Evolutionary conservation across 1,284 basidiomycete genomes (phyloP).

Genomic region (Cryptococcus jaspeensis): DNA sequence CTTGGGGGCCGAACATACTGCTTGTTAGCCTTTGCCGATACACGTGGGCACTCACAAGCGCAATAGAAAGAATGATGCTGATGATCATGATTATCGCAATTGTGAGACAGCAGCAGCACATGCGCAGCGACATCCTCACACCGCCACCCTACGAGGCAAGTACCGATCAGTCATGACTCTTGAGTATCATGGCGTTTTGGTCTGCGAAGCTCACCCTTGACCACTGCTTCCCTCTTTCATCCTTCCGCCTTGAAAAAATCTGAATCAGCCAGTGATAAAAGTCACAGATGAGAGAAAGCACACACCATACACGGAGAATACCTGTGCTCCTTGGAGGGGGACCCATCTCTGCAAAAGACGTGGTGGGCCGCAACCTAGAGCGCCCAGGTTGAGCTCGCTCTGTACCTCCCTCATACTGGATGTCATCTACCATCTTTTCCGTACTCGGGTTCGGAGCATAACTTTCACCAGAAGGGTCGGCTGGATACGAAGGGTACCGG

Average conservation of each 20-base stretch:
- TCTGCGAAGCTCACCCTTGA: constrained; percentile 34
- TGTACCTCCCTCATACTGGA: constrained; percentile 15
- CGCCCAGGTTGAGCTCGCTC: constrained; percentile 38
- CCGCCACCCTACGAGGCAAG: constrained; percentile 41
- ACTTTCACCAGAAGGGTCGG: constrained; percentile 15
- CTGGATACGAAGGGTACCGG: constrained; percentile 25
- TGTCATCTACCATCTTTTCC: constrained; percentile 31
- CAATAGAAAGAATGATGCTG: constrained; percentile 68
- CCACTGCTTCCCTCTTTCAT: constrained; percentile 51
- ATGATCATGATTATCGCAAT: constrained; percentile 57
- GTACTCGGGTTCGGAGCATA: constrained; percentile 22
- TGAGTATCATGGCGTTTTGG: background rate
- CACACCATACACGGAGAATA: constrained; percentile 48
- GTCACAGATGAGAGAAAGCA: background rate
- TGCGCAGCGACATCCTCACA: constrained; percentile 32
- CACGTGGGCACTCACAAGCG: constrained; percentile 59
- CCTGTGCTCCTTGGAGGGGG: constrained; percentile 50
- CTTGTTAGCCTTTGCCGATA: constrained; percentile 1
- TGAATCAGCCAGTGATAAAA: too few species aligned
- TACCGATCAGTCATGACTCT: background rate
- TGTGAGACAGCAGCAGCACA: constrained; percentile 53
- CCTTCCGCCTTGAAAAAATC: constrained; percentile 36
- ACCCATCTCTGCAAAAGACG: constrained; percentile 41
- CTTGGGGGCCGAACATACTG: constrained; percentile 79
- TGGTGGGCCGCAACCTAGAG: constrained; percentile 26